Conservation (phyloP, 441 rosid species). For the Gossypium laxum region DNA sequence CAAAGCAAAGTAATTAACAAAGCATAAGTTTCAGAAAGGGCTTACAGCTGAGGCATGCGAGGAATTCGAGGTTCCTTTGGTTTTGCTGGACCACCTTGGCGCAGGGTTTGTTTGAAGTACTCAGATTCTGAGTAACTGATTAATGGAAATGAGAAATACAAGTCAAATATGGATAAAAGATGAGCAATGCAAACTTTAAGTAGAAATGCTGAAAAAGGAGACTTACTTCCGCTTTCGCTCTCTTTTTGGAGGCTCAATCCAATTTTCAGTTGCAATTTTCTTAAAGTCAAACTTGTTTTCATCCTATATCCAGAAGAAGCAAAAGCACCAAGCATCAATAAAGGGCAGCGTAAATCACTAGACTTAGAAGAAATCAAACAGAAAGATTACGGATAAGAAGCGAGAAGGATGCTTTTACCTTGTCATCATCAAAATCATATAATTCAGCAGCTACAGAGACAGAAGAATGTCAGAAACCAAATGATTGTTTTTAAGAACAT, state of each 20-base stretch:
- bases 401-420: slow-evolving; percentile 26
- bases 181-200: not conserved
- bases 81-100: slow-evolving; percentile 91
- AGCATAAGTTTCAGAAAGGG: slow-evolving; percentile 10
- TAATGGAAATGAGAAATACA: slow-evolving; percentile 6
- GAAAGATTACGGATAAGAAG: not conserved
- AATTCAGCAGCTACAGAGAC: slow-evolving; percentile 66
- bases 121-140: slow-evolving; percentile 92
- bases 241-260: slow-evolving; percentile 98
- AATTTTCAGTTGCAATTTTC: slow-evolving; percentile 92
- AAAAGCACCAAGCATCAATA: not conserved
- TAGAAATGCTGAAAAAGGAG: not conserved
- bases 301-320: slow-evolving; percentile 43
- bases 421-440: slow-evolving; percentile 76
- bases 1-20: not conserved
- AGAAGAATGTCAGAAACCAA: not conserved
- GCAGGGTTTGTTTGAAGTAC: slow-evolving; percentile 91
- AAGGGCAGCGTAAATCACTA: not conserved
- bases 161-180: slow-evolving; percentile 6
- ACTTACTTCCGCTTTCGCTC: slow-evolving; percentile 96
- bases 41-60: slow-evolving; percentile 97
- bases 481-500: not conserved
- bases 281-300: slow-evolving; percentile 91
- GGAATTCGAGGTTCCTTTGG: slow-evolving; percentile 98
- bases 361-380: slow-evolving; percentile 7